Percentiles rank a stretch among this genome's conserved stretches.
Conservation (phyloP, 2,329 filamentous ascomycete genomes). For the Phialophora tarda region DNA sequence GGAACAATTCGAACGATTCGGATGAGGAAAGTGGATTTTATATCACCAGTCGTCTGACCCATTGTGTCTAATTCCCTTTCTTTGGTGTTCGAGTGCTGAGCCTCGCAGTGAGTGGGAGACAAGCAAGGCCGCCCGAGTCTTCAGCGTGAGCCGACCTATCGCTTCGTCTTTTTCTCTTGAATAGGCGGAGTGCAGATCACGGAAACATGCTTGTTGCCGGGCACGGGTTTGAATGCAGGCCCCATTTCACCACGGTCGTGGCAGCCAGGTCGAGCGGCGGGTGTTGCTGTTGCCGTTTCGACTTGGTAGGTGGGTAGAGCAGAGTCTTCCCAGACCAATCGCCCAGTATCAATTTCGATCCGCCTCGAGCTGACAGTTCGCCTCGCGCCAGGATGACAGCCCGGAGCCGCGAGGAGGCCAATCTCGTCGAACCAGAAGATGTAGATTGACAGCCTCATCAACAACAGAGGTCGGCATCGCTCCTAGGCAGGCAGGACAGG, state of each 20-base stretch:
- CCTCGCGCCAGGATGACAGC: background rate
- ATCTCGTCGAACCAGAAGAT: background rate
- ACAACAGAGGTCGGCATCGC: background rate
- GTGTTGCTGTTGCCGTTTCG: background rate
- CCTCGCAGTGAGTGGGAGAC: background rate
- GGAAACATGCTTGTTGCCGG: background rate
- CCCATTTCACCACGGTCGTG: background rate
- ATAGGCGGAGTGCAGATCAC: background rate
- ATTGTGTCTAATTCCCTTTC: background rate
- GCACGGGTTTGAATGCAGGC: background rate
- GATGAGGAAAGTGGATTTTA: background rate
- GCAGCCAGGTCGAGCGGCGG: background rate
- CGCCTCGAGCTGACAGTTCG: background rate
- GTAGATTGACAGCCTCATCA: background rate
- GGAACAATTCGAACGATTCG: background rate
- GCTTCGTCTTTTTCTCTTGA: background rate
- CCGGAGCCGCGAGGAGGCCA: background rate
- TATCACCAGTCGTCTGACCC: background rate
- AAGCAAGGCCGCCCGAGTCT: background rate
- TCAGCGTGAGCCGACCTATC: background rate
- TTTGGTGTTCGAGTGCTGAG: background rate
- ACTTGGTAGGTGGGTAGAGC: background rate
- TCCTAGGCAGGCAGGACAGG: background rate
- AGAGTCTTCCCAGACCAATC: background rate
- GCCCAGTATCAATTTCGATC: background rate